Evolutionary conservation across 371 early-diverging fungal genomes (phyloP), one percentile per base, ranked within the genome.

Genomic region (Rozella allomycis): DNA sequence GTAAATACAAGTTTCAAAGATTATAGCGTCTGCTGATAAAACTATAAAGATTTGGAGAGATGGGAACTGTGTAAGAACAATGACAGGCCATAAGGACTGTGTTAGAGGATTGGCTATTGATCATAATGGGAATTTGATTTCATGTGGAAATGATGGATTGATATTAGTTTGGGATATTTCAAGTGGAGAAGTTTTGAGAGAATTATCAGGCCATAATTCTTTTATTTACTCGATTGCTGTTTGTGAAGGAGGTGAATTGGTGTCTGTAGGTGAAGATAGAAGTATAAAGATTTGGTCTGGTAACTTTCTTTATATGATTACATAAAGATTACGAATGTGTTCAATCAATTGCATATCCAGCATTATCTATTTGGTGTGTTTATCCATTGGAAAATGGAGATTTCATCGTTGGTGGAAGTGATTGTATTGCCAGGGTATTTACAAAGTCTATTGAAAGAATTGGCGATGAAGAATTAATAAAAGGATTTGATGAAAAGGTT

Each of bases 351-450:
- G 48, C 65, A 10, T 72, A 82, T 29, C 93, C 97, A 0, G 72
- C 82, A 31, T 62, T 70, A 7, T 85, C 88, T 3, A 81, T 93
- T 2, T 96, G 97, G 97, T 56, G 74, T 4, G 78, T 88, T 1
- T 51, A 66, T 0, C 48, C 55, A 0, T 49, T 80, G 22, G 68
- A 71, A 10, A 82, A 84, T 41, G 79, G 78, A 19, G 91, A 93
- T 37, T 66, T 96, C 31, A 70, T 72, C 4, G 67, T 70, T 12
- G 94, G 82, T 14, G 72, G 80, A 8, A 81, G 77, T 35, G 87
- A 93, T 55, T 66, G 72, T 4, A 42, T 54, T 21, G 12, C 33
- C 1, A 17, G 39, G 28, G 21, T 38, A 1, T 38, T 38, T 27
- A 31, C 39, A 0, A 23, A 25, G 14, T 7, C 4, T 23, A 3